Percentiles rank a stretch among this genome's conserved stretches.
Conservation (phyloP, 2,329 filamentous ascomycete genomes). For the Chaetomiaceae sp. region DNA sequence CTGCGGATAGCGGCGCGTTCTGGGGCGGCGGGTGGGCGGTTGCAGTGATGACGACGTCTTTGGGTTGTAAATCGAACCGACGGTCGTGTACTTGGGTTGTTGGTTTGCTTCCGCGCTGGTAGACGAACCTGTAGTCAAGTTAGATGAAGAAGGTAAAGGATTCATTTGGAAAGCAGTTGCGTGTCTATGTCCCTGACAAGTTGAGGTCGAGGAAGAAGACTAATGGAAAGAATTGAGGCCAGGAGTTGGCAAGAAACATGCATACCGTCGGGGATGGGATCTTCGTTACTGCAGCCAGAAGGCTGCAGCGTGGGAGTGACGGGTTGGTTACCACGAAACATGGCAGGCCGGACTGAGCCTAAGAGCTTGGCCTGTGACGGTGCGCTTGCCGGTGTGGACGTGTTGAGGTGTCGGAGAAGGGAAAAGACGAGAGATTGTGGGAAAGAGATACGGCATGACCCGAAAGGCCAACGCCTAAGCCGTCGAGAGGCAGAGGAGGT, state of each 20-base stretch:
- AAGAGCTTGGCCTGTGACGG: background rate
- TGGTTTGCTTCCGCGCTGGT: slow-evolving; percentile 19
- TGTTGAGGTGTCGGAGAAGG: background rate
- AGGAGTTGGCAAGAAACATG: background rate
- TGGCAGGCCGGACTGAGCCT: background rate
- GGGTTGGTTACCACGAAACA: slow-evolving; percentile 2
- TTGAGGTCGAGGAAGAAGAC: background rate
- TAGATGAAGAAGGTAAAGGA: slow-evolving; percentile 13
- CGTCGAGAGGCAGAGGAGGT: no score
- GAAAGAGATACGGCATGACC: no score
- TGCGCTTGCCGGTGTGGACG: background rate
- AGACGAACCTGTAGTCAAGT: slow-evolving; percentile 15
- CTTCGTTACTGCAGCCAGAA: background rate
- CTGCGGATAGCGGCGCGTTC: slow-evolving; percentile 39
- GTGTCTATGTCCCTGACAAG: background rate
- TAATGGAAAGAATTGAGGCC: background rate
- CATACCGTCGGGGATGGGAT: background rate
- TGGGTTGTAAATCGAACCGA: slow-evolving; percentile 53
- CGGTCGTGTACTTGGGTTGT: slow-evolving; percentile 49
- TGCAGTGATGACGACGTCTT: slow-evolving; percentile 44
- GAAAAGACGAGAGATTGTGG: background rate
- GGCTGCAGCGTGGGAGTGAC: background rate
- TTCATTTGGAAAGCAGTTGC: slow-evolving; percentile 13
- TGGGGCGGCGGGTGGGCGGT: slow-evolving; percentile 48
- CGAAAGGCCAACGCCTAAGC: no score